A percentile compares a stretch with the other conserved stretches of the same genome.
Evolutionary conservation across 2,329 filamentous ascomycete species (phyloP).

Genomic region (Alternaria arborescens): DNA sequence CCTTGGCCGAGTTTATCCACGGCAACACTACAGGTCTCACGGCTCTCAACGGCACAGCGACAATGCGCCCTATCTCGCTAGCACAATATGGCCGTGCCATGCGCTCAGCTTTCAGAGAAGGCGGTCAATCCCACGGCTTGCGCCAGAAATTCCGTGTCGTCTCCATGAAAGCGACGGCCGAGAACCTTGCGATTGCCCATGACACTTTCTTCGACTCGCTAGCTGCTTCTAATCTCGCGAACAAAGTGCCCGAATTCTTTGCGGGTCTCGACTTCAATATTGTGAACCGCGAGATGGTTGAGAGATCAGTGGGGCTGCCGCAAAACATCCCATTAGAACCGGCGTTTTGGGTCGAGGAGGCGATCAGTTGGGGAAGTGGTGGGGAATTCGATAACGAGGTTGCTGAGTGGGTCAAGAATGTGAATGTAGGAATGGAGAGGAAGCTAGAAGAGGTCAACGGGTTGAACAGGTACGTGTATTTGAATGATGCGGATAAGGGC

Average conservation of each 20-base stretch:
- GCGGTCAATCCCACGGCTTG: not conserved
- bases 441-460: not conserved
- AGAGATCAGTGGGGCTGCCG: not conserved
- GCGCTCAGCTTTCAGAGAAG: not conserved
- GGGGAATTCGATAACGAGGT: not conserved
- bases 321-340: not conserved
- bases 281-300: not conserved
- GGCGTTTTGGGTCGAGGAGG: not conserved
- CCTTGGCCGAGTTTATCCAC: not conserved
- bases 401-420: not conserved
- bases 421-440: not conserved
- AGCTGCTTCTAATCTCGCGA: not conserved
- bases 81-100: not conserved
- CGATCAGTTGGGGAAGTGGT: not conserved
- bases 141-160: not conserved
- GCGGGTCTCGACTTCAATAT: not conserved
- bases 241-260: not conserved
- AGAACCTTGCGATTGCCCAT: not conserved
- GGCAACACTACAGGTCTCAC: not conserved
- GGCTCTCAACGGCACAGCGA: not conserved
- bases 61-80: not conserved
- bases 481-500: not conserved
- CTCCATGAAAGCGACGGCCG: not conserved
- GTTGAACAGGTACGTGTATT: not conserved
- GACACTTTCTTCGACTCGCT: not conserved